Evolutionary conservation across 1,139 yeast genomes (phyloP).

Genomic region (Arxiozyma telluris): DNA sequence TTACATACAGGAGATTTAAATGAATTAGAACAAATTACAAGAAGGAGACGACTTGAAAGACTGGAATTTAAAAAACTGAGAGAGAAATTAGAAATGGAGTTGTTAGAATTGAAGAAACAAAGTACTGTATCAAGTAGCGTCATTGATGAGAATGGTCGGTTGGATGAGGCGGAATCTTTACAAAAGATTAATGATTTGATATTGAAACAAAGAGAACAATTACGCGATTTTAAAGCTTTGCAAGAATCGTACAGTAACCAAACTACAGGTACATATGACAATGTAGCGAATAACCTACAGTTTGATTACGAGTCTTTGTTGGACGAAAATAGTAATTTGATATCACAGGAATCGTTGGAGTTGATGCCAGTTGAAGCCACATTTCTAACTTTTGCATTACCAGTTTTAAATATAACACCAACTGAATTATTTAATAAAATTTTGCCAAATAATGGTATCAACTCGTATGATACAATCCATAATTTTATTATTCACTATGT

Average conservation of each 20-base stretch:
- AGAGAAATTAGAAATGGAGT: conserved; percentile 29
- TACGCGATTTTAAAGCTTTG: not conserved
- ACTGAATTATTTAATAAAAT: conserved; percentile 11
- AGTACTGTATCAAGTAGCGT: conserved; percentile 6
- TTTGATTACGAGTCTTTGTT: conserved; percentile 37
- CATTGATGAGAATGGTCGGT: conserved; percentile 3
- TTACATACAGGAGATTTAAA: conserved; percentile 25
- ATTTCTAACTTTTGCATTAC: conserved; percentile 50
- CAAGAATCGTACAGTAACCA: not conserved
- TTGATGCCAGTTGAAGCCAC: conserved; percentile 69
- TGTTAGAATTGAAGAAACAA: conserved; percentile 28
- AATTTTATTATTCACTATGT: conserved; percentile 38
- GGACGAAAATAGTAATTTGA: conserved; percentile 34
- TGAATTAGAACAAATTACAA: conserved; percentile 68
- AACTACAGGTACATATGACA: not conserved
- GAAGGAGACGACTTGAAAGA: conserved; percentile 62
- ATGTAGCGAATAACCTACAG: conserved; percentile 11
- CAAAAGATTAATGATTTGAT: conserved; percentile 7
- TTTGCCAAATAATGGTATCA: conserved; percentile 7
- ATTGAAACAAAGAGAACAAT: not conserved
- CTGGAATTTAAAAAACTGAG: conserved; percentile 57
- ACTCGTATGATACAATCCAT: conserved; percentile 8
- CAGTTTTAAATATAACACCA: conserved; percentile 20
- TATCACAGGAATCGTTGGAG: conserved; percentile 58
- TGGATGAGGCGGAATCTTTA: conserved; percentile 17